Conservation (phyloP, 345 rosid genomes). For the Anacardium occidentale region DNA sequence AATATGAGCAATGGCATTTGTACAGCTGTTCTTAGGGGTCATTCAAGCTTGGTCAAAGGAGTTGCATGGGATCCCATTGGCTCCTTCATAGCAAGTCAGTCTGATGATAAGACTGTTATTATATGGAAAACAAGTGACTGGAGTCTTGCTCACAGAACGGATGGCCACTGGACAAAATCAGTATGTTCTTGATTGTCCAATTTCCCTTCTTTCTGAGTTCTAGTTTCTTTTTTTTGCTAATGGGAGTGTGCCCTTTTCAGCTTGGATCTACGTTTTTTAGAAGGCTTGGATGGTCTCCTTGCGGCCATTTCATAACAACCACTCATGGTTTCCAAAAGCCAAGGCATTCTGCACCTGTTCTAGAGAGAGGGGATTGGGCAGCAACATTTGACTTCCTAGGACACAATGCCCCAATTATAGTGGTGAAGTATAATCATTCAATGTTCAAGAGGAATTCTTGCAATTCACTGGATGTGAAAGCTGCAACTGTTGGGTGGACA, state of each 20-base stretch:
- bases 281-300: slow-evolving; percentile 99
- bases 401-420: slow-evolving; percentile 94
- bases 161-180: slow-evolving; percentile 98
- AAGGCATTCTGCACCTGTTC: slow-evolving; percentile 99
- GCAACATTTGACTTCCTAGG: slow-evolving; percentile 97
- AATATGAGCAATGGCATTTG: slow-evolving; percentile 91
- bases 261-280: slow-evolving; percentile 99
- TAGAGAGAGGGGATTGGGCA: slow-evolving; percentile 99
- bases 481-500: slow-evolving; percentile 70
- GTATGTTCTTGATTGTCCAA: slow-evolving; percentile 39
- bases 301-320: slow-evolving; percentile 97
- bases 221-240: slow-evolving; percentile 25
- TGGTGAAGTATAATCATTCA: slow-evolving; percentile 92
- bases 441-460: slow-evolving; percentile 67
- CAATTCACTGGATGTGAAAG: slow-evolving; percentile 54
- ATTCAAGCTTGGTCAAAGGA: slow-evolving; percentile 95
- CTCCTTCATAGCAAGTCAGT: slow-evolving; percentile 95
- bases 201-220: slow-evolving; percentile 15
- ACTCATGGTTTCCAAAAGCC: slow-evolving; percentile 99
- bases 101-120: slow-evolving; percentile 97
- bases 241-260: slow-evolving; percentile 40
- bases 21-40: slow-evolving; percentile 96
- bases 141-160: slow-evolving; percentile 94
- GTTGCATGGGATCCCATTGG: slow-evolving; percentile 99
- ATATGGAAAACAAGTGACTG: slow-evolving; percentile 99